Evolutionary conservation across 345 rosid genomes (phyloP).

Genomic region (Gossypium ekmanianum): DNA sequence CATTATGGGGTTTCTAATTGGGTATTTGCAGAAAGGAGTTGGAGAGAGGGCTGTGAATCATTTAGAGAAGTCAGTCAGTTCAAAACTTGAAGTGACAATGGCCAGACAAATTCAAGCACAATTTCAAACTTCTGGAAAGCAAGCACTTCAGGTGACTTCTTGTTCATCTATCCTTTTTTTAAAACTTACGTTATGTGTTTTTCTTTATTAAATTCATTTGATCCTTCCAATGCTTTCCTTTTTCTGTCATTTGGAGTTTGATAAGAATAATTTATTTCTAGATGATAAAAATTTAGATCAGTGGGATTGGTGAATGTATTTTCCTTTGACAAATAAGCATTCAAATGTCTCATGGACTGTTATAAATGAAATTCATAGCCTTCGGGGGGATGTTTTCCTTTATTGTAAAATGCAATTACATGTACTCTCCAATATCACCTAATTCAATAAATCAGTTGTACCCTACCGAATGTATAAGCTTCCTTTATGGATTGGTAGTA

Average conservation of each 20-base stretch:
- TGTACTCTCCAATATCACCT: neutral
- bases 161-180: neutral
- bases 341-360: neutral
- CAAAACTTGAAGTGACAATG: slow-evolving; percentile 58
- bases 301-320: neutral
- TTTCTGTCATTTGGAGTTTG: neutral
- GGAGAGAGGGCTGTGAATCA: slow-evolving; percentile 65
- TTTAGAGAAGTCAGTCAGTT: slow-evolving; percentile 55
- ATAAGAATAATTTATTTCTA: neutral
- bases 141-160: slow-evolving; percentile 62
- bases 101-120: slow-evolving; percentile 74
- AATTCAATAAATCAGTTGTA: neutral
- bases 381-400: neutral
- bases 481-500: neutral
- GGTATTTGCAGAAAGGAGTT: slow-evolving; percentile 58
- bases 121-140: slow-evolving; percentile 73
- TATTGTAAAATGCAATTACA: neutral
- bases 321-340: neutral
- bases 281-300: neutral
- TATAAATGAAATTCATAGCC: neutral
- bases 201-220: neutral
- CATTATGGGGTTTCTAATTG: slow-evolving; percentile 11
- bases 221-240: neutral
- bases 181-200: neutral
- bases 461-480: neutral